phyloP scores from a whole-genome alignment of 176 grass and related monocot species.

The Luzula sylvatica region DNA sequence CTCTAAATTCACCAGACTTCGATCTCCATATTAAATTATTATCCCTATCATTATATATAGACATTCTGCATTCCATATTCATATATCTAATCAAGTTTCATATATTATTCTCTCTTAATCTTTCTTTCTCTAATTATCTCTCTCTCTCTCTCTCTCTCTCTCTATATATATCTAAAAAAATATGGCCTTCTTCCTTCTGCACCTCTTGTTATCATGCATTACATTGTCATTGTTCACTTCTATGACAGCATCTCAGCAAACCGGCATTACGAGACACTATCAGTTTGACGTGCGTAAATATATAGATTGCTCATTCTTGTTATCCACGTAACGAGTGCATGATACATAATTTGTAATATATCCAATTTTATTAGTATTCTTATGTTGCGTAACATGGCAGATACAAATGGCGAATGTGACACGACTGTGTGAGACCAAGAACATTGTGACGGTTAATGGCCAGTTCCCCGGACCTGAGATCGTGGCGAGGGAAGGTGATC shows the following conservation, averaged over 20 bases:
- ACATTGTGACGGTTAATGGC: slow-evolving; percentile 54
- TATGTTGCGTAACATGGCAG: slow-evolving; percentile 4
- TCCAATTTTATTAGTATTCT: not conserved
- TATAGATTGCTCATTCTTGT: not conserved
- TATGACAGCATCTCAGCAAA: no score
- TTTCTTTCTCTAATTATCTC: not conserved
- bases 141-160: not conserved
- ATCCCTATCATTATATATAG: slow-evolving; percentile 19
- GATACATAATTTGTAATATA: not conserved
- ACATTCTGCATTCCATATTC: not conserved
- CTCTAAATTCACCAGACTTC: slow-evolving; percentile 4
- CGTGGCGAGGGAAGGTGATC: slow-evolving; percentile 47
- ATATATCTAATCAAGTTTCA: slow-evolving; percentile 9
- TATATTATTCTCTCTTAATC: slow-evolving; percentile 17
- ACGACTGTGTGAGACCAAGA: slow-evolving; percentile 57
- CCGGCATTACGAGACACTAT: slow-evolving; percentile 16
- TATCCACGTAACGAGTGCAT: not conserved
- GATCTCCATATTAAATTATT: slow-evolving; percentile 10
- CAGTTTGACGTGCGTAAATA: slow-evolving; percentile 16
- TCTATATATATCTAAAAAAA: no score
- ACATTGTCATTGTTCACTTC: not conserved
- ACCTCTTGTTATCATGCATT: slow-evolving; percentile 10
- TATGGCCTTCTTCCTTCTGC: slow-evolving; percentile 7
- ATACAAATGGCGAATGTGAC: slow-evolving; percentile 55
- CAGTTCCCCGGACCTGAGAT: slow-evolving; percentile 45